Base-by-base conservation (phyloP, 139 green algal genomes). In the Ulvella scutata region DNA sequence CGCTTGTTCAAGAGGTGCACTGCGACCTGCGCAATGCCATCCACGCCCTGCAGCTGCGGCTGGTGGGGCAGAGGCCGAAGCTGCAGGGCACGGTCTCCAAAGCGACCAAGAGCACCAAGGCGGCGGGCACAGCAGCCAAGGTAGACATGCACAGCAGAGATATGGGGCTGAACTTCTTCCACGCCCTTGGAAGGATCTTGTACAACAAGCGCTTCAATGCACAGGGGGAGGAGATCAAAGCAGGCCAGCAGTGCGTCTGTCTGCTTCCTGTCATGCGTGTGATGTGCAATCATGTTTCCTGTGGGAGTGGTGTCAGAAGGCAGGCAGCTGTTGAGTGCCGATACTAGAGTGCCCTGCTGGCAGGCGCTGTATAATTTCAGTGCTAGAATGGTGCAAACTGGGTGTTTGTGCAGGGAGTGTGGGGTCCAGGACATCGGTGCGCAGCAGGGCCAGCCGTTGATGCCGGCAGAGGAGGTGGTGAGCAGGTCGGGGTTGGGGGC, bases 181-280 rank as follows among this genome's bases (percentile, higher is more conserved):
- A 95, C 67, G 89, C 85, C 10, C 78, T 95, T 0, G 90, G 90
- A 21, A 94, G 93, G 79, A 72, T 95, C 34, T 79, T 95, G 75
- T 91, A 94, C 79, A 91, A 93, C 82, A 93, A 94, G 75, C 75
- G 87, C 4, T 31, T 61, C 21, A 23, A 7, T 29, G 62, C 33
- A 17, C 67, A 39, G 2, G 59, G 75, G 31, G 61, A 38, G 31
- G 62, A 38, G 20, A 36, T 33, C 4, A 43, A 21, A 13, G 67
- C n/a, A 28, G 60, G 60, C n/a, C 31, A 72, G n/a, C n/a, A n/a
- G n/a, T n/a, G n/a, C n/a, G n/a, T n/a, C n/a, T n/a, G n/a, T n/a
- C n/a, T n/a, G n/a, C n/a, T n/a, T n/a, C n/a, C n/a, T n/a, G n/a
- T n/a, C n/a, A n/a, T n/a, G n/a, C n/a, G n/a, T n/a, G n/a, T n/a